These are phyloP conservation scores for Sodiomyces alkalinus DNA, from an alignment of 2,329 filamentous ascomycete genomes.

Conservation along the genomic window DNA sequence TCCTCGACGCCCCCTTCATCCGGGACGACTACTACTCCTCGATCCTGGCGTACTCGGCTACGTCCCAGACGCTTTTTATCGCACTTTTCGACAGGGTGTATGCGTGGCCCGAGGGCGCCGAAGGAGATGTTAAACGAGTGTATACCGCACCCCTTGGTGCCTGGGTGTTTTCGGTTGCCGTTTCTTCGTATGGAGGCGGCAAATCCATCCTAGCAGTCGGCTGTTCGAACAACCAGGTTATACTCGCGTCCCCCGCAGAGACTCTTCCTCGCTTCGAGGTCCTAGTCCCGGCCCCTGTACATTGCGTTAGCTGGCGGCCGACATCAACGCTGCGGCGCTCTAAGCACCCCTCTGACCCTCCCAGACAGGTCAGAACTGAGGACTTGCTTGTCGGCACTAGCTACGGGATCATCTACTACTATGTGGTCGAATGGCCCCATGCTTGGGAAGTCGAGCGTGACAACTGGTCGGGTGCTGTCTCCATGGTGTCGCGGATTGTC, in stretches of 20 bases:
- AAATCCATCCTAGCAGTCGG: constrained; percentile 77
- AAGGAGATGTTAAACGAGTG: too few species aligned
- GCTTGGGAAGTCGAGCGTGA: constrained; percentile 46
- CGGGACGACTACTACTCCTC: constrained; percentile 95
- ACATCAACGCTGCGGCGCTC: constrained; percentile 37
- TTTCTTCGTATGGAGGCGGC: constrained; percentile 64
- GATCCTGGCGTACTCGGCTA: constrained; percentile 68
- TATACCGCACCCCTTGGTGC: constrained; percentile 89
- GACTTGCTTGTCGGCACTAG: constrained; percentile 82
- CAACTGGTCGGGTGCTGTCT: constrained; percentile 66
- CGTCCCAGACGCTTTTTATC: constrained; percentile 63
- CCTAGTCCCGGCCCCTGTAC: constrained; percentile 55
- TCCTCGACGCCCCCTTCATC: constrained; percentile 78
- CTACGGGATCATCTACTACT: constrained; percentile 69
- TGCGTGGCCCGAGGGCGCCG: constrained; percentile 57
- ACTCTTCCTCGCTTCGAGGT: constrained; percentile 58
- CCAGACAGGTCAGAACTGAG: constrained; percentile 49
- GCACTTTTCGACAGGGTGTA: constrained; percentile 70
- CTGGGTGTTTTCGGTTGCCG: constrained; percentile 72
- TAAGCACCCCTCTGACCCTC: constrained; percentile 28
- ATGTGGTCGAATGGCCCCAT: constrained; percentile 72
- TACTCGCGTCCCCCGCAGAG: constrained; percentile 64
- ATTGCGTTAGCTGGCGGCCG: constrained; percentile 72
- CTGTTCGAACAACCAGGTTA: constrained; percentile 60
- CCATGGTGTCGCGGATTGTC: constrained; percentile 58